Base-by-base conservation (phyloP, 352 stramenopile species). In the Aphanomyces euteiches region DNA sequence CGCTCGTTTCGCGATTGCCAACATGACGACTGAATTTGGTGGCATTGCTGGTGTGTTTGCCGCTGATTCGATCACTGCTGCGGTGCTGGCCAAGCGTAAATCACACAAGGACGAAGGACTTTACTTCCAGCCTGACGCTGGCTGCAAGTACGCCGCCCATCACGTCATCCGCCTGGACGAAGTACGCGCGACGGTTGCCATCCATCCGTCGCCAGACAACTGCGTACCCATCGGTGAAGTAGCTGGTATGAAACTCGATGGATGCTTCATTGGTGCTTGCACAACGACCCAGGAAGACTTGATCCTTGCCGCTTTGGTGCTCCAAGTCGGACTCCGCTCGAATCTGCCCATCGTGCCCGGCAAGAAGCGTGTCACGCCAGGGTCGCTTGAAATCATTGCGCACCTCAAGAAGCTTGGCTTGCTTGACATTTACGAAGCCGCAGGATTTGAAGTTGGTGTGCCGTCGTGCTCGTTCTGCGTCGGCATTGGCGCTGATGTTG, bases 1-100 rank as follows among this genome's bases (percentile, higher is more conserved):
- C 64, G 85, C 85, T 13, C 84, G 85, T 4, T 93, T 93, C 72
- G 85, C 85, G 17, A 84, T 93, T 47, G 80, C 82, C 45, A 93
- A 93, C 69, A 93, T 93, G 85, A 90, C 77, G 54, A 90, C 85
- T 21, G 85, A 93, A 74, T 93, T 93, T 67, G 85, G 85, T 28
- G 85, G 76, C 43, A 93, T 93, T 64, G 84, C 83, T n/a, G 85
- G 85, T 12, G 84, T 93, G 13, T 93, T 93, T 58, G 79, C 83
- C 53, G 85, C 85, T 17, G 85, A 93, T 56, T 79, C 78, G 47
- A 87, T 92, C 72, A 90, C 84, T 4, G 73, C 90, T 56, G 80
- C 78, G 43, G 84, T 90, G 63, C 73, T 90, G 36, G 67, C 78
- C 19, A 72, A 57, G 3, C 81, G 83, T n/a, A 69, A 76, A 1